phyloP scores from a whole-genome alignment of 805 yeast species.

The Barnettozyma sp. region DNA sequence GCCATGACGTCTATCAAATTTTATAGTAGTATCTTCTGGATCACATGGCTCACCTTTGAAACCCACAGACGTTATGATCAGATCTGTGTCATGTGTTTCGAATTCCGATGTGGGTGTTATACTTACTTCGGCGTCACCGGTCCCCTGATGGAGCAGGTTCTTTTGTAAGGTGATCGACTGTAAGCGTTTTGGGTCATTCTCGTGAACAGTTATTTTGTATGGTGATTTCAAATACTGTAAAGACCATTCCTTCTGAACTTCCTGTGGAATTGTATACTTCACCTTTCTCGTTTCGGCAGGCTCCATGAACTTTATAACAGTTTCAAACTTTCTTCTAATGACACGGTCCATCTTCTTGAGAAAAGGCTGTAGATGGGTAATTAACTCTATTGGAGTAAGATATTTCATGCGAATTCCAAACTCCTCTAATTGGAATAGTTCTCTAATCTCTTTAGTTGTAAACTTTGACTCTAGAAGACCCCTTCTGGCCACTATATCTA shows the following conservation, averaged over 20 bases:
- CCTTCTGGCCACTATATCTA: slow-evolving; percentile 77
- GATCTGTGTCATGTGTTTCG: slow-evolving; percentile 41
- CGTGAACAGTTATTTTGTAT: slow-evolving; percentile 34
- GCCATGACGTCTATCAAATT: slow-evolving; percentile 40
- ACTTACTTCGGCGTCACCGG: slow-evolving; percentile 20
- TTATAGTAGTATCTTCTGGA: slow-evolving; percentile 37
- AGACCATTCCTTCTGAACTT: slow-evolving; percentile 40
- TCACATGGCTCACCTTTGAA: slow-evolving; percentile 62
- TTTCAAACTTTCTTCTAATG: slow-evolving; percentile 56
- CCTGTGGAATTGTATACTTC: slow-evolving; percentile 17
- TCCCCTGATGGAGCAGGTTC: slow-evolving; percentile 38
- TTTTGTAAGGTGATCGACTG: slow-evolving; percentile 41
- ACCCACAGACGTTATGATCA: slow-evolving; percentile 78
- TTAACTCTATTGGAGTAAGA: slow-evolving; percentile 27
- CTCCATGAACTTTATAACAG: slow-evolving; percentile 46
- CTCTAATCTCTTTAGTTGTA: slow-evolving; percentile 88
- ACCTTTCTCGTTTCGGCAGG: slow-evolving; percentile 26
- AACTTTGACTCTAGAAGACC: slow-evolving; percentile 84
- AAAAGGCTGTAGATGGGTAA: slow-evolving; percentile 20
- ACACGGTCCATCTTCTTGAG: slow-evolving; percentile 35
- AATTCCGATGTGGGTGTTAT: slow-evolving; percentile 23
- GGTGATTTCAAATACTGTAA: slow-evolving; percentile 70
- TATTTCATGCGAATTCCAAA: slow-evolving; percentile 44
- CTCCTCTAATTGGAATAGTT: slow-evolving; percentile 55
- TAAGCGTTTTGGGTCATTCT: slow-evolving; percentile 31